Conservation (phyloP, 805 yeast species). For the Nakazawaea populi region DNA sequence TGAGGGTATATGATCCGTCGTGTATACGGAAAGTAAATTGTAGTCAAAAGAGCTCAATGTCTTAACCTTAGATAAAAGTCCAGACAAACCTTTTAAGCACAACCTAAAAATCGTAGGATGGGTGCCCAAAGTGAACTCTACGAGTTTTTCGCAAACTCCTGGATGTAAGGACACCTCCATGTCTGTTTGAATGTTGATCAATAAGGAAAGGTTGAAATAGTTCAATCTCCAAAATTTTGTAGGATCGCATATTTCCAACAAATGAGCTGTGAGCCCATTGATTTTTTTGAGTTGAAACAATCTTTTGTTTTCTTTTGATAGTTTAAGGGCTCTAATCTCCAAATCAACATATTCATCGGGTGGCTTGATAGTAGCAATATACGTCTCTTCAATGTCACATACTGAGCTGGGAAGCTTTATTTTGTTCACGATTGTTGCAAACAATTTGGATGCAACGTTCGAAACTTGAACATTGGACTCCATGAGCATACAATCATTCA, state of each 20-base stretch:
- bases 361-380: slow-evolving; percentile 47
- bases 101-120: slow-evolving; percentile 65
- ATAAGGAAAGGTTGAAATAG: slow-evolving; percentile 27
- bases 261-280: slow-evolving; percentile 13
- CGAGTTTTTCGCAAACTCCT: slow-evolving; percentile 36
- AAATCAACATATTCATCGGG: slow-evolving; percentile 51
- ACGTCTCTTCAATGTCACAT: slow-evolving; percentile 43
- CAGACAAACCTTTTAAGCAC: slow-evolving; percentile 54
- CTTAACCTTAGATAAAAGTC: slow-evolving; percentile 41
- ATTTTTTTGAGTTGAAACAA: slow-evolving; percentile 33
- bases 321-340: slow-evolving; percentile 51
- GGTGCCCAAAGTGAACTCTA: slow-evolving; percentile 43
- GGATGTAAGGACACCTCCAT: slow-evolving; percentile 39
- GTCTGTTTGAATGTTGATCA: slow-evolving; percentile 48
- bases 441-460: slow-evolving; percentile 45
- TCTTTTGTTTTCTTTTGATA: slow-evolving; percentile 61
- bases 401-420: slow-evolving; percentile 44
- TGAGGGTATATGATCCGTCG: slow-evolving; percentile 26
- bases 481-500: slow-evolving; percentile 49
- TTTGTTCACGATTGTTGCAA: slow-evolving; percentile 32
- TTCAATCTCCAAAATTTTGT: slow-evolving; percentile 29
- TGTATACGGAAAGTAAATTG: slow-evolving; percentile 36
- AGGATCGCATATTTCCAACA: neutral
- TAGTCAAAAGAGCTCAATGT: slow-evolving; percentile 41
- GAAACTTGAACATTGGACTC: slow-evolving; percentile 49